Evolutionary conservation across 768 basidiomycete species (phyloP).

Genomic region (Calocybe indica): DNA sequence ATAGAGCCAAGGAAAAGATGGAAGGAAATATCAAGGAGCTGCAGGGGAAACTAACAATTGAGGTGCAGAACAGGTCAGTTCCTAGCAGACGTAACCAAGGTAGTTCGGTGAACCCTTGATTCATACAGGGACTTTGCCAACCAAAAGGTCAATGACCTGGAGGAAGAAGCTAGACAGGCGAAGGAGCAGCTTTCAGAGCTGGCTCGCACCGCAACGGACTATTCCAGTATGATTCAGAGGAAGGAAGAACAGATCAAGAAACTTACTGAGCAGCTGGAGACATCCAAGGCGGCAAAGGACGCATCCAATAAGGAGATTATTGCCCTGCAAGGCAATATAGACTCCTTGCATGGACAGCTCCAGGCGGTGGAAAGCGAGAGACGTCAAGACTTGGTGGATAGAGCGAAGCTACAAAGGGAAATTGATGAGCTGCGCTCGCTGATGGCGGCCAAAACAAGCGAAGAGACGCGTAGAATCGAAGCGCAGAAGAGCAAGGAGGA

Average conservation of each 20-base stretch:
- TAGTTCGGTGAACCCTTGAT: too few species aligned
- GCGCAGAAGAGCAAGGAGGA: constrained; percentile 84
- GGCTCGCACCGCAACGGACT: constrained; percentile 70
- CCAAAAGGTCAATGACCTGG: constrained; percentile 52
- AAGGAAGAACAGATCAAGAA: constrained; percentile 68
- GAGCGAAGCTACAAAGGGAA: constrained; percentile 69
- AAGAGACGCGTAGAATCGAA: constrained; percentile 79
- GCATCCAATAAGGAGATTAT: constrained; percentile 51
- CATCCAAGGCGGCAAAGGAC: constrained; percentile 48
- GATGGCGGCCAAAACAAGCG: constrained; percentile 79
- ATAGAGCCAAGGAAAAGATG: constrained; percentile 68
- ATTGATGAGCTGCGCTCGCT: constrained; percentile 81
- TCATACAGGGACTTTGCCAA: constrained; percentile 55
- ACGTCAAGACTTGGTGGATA: constrained; percentile 35
- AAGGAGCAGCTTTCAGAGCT: constrained; percentile 78
- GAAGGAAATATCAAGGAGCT: constrained; percentile 61
- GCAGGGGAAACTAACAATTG: constrained; percentile 63
- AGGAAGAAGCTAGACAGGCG: constrained; percentile 61
- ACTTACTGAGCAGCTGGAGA: constrained; percentile 47
- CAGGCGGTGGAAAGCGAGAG: constrained; percentile 52
- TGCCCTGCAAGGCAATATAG: constrained; percentile 66
- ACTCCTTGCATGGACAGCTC: constrained; percentile 58
- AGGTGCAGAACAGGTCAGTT: constrained; percentile 58
- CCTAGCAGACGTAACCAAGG: background rate
- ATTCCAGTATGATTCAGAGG: constrained; percentile 66